Conservation (phyloP, 495 filamentous ascomycete genomes). For the Annulohypoxylon stygium region DNA sequence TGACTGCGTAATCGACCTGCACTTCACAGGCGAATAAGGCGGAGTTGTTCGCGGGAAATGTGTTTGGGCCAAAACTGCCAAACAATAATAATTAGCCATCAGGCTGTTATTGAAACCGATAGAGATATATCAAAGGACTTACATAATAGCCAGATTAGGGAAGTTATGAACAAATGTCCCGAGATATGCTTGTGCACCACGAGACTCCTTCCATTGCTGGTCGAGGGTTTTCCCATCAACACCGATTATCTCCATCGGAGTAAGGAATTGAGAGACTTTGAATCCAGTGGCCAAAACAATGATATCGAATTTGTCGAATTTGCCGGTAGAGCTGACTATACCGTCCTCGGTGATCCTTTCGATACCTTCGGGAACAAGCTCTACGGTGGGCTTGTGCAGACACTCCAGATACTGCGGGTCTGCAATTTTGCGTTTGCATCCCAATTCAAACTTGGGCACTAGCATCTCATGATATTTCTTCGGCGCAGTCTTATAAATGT, state of each 20-base stretch:
- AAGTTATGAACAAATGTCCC: slow-evolving; percentile 3
- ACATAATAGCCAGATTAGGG: neutral
- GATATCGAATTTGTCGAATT: neutral
- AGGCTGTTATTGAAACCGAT: neutral
- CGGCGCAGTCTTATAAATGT: neutral
- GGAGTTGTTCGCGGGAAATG: slow-evolving; percentile 1
- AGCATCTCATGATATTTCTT: neutral
- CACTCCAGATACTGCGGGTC: neutral
- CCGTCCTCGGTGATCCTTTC: neutral
- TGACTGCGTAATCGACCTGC: neutral
- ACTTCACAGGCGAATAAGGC: neutral
- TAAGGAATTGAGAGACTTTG: neutral
- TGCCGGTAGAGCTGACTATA: neutral
- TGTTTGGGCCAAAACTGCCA: neutral
- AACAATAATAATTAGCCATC: neutral
- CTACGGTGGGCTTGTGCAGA: neutral
- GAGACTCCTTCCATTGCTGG: slow-evolving; percentile 1
- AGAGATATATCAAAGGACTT: neutral
- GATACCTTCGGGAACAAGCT: neutral
- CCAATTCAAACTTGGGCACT: neutral
- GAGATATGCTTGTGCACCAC: neutral
- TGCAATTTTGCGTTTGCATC: neutral
- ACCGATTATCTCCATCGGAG: slow-evolving; percentile 2
- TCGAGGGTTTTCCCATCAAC: neutral
- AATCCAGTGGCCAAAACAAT: neutral